Evolutionary conservation across 352 stramenopile genomes (phyloP).

Genomic region (Globisporangium irregulare): DNA sequence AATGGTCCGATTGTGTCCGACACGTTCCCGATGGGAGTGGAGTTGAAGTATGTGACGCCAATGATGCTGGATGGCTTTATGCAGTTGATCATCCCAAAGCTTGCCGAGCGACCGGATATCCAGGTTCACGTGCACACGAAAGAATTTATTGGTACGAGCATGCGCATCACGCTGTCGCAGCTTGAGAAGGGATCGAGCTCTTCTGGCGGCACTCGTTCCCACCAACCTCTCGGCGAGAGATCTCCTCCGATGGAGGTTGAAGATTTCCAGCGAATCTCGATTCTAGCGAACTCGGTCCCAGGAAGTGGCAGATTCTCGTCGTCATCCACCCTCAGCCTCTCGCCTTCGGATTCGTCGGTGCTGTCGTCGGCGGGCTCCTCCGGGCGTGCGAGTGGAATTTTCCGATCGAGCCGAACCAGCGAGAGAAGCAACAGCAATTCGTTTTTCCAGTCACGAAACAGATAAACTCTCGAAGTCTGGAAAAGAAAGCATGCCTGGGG

Average conservation of each 20-base stretch:
- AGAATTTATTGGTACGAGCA: constrained; percentile 89
- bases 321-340: constrained; percentile 50
- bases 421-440: constrained; percentile 19
- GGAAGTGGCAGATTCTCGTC: constrained; percentile 43
- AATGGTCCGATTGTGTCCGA: constrained; percentile 82
- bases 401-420: constrained; percentile 44
- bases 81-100: constrained; percentile 86
- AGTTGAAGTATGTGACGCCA: constrained; percentile 87
- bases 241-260: constrained; percentile 48
- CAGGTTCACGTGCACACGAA: constrained; percentile 89
- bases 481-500: not conserved
- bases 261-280: constrained; percentile 70
- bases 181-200: constrained; percentile 32
- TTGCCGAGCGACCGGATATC: constrained; percentile 78
- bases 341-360: constrained; percentile 37
- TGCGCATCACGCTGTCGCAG: constrained; percentile 83
- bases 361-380: constrained; percentile 37
- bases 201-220: constrained; percentile 14
- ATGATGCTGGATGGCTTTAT: constrained; percentile 92
- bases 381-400: constrained; percentile 42
- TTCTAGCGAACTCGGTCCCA: constrained; percentile 40
- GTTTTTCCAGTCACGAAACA: constrained; percentile 19
- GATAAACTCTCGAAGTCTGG: constrained; percentile 2
- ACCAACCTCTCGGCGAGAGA: constrained; percentile 25
- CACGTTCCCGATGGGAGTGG: constrained; percentile 84